Base-by-base conservation (phyloP, 148 eudicot species). In the Chenopodium suecicum region DNA sequence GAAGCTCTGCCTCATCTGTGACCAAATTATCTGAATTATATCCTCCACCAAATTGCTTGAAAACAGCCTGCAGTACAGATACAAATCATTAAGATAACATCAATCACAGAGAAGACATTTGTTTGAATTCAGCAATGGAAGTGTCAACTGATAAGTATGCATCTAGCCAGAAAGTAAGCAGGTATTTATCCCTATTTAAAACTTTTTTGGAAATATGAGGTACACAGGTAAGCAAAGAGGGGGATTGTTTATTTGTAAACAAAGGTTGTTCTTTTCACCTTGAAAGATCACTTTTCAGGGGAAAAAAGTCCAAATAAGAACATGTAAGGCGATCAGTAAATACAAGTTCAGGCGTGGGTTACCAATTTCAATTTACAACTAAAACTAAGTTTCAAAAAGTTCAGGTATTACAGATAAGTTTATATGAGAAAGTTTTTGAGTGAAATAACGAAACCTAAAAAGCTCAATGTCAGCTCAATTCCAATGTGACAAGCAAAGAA, bases 1-100 rank as follows among this genome's bases (percentile, higher is more conserved):
- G 93, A 81, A 92, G 78, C 73, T 93, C 99, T 56, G 90, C 92
- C 80, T 90, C 98, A 81, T 95, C 94, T 16, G 92, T 76, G 73
- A 88, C 80, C 62, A 92, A 82, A 87, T 87, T 87, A 83, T 94
- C 99, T 32, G 98, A 92, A 85, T 89, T 91, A 89, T 93, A 90
- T 64, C 96, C 94, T 68, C 93, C 91, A 16, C 98, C 98, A 85
- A 95, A 95, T 87, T 95, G 99, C 90, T 95, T 95, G 76, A 95
- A 79, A 52, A 95, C 99, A 74, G 99, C 99, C 99, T 95, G 84
- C 78, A 81, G 81, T 77, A 60, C 34, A 67, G 29, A 63, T 50
- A 82, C 12, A 83, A 19, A 60, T 73, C 60, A 80, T 54, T 11
- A 70, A 70, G 12, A 81, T 74, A 19, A 44, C 50, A 46, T 74